Percentiles rank a stretch among this genome's conserved stretches.
Evolutionary conservation across 257 asterid species (phyloP).

Genomic region (Linaria vulgaris): DNA sequence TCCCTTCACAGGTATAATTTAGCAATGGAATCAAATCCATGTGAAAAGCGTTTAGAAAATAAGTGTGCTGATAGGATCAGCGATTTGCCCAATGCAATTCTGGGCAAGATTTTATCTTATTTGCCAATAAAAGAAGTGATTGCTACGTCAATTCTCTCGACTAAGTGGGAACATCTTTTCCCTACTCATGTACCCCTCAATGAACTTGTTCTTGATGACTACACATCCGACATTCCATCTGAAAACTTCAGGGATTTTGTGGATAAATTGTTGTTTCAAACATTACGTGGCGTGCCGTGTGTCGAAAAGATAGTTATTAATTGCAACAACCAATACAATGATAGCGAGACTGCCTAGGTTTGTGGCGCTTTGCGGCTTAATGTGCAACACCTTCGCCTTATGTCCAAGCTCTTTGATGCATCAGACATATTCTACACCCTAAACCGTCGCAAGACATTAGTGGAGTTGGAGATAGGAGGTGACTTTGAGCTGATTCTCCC

Average conservation of each 20-base stretch:
- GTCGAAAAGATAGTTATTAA: not conserved
- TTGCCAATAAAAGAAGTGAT: not conserved
- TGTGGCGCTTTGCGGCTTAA: too few relatives aligned
- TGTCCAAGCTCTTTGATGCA: too few relatives aligned
- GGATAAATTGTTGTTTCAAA: not conserved
- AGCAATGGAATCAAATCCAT: not conserved
- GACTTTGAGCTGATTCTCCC: not conserved
- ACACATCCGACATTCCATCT: not conserved
- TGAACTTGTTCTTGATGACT: not conserved
- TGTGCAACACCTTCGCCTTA: too few relatives aligned
- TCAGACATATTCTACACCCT: too few relatives aligned
- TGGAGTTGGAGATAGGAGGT: too few relatives aligned
- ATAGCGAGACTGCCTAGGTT: too few relatives aligned
- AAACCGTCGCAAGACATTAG: too few relatives aligned
- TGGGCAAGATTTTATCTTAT: not conserved
- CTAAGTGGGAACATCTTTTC: not conserved
- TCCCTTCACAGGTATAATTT: too few relatives aligned
- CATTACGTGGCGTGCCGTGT: not conserved
- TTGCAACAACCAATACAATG: too few relatives aligned
- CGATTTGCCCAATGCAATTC: not conserved
- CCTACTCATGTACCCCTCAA: not conserved
- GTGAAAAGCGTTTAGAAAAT: not conserved
- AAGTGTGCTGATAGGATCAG: slow-evolving; percentile 2
- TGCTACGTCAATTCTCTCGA: slow-evolving; percentile 2
- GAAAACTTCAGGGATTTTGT: not conserved